Evolutionary conservation across 306 rosid genomes (phyloP).

Genomic region (Fagus sylvatica): DNA sequence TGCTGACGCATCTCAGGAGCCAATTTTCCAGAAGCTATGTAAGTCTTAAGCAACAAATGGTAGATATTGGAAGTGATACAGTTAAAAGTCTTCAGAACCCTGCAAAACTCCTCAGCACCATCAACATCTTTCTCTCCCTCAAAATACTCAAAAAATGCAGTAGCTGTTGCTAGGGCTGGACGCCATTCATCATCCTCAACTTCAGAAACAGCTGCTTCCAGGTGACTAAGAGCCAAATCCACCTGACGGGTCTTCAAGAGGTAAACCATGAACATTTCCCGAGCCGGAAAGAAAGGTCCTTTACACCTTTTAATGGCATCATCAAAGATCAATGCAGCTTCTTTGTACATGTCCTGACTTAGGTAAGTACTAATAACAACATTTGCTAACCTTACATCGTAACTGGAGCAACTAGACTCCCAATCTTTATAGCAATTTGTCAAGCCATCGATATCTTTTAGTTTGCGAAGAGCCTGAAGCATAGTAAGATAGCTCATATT

Average conservation of each 20-base stretch:
- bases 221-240: conserved; percentile 55
- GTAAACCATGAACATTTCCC: conserved; percentile 59
- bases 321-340: conserved; percentile 55
- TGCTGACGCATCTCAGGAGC: conserved; percentile 36
- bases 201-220: conserved; percentile 53
- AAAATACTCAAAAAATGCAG: conserved; percentile 62
- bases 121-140: conserved; percentile 57
- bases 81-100: conserved; percentile 52
- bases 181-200: conserved; percentile 39
- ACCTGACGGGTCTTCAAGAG: conserved; percentile 43
- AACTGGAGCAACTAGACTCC: conserved; percentile 53
- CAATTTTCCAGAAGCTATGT: conserved; percentile 38
- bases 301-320: conserved; percentile 45
- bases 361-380: conserved; percentile 55
- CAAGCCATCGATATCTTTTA: conserved; percentile 61
- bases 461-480: conserved; percentile 69
- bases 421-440: conserved; percentile 62
- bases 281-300: conserved; percentile 52
- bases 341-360: conserved; percentile 50
- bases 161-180: conserved; percentile 38
- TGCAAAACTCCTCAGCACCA: conserved; percentile 54
- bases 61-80: conserved; percentile 39
- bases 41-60: conserved; percentile 47
- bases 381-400: conserved; percentile 55
- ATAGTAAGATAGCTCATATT: conserved; percentile 59